Percentiles rank a stretch among this genome's conserved stretches.
Conservation (phyloP, 169 alveolate genomes). For the Plasmodium cynomolgi region DNA sequence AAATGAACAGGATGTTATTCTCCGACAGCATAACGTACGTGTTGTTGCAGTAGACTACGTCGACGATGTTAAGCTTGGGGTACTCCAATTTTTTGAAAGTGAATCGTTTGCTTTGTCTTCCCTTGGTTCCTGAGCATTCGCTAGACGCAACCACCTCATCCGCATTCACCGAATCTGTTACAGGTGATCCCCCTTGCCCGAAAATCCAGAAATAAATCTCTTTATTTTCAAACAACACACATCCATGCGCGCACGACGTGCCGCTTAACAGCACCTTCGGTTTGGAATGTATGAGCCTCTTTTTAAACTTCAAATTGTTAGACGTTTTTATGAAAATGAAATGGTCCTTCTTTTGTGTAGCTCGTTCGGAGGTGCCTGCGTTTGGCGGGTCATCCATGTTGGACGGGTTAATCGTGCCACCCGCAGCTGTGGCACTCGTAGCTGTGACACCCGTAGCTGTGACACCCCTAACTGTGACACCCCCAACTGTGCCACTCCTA, state of each 20-base stretch:
- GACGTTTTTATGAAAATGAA: slow-evolving; percentile 40
- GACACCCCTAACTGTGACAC: no score
- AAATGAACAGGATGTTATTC: slow-evolving; percentile 41
- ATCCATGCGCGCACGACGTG: slow-evolving; percentile 50
- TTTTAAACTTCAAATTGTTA: slow-evolving; percentile 19
- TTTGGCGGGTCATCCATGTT: neutral
- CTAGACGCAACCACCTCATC: neutral
- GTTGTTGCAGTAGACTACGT: slow-evolving; percentile 63
- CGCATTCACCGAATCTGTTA: neutral
- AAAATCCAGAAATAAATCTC: slow-evolving; percentile 57
- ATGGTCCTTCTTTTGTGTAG: neutral
- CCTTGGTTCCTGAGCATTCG: neutral
- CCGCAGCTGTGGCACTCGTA: no score
- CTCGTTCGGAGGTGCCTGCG: neutral
- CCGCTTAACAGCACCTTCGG: slow-evolving; percentile 44
- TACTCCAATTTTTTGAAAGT: slow-evolving; percentile 25
- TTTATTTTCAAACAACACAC: slow-evolving; percentile 67
- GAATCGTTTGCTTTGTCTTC: neutral
- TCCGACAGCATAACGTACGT: slow-evolving; percentile 55
- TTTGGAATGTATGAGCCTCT: slow-evolving; percentile 29
- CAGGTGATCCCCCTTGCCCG: neutral
- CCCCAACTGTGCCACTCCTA: neutral
- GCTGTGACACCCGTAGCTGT: no score
- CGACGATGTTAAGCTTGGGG: slow-evolving; percentile 12
- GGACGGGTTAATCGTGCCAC: neutral